phyloP scores from a whole-genome alignment of 768 basidiomycete genomes.

The Ephemerocybe angulata region DNA sequence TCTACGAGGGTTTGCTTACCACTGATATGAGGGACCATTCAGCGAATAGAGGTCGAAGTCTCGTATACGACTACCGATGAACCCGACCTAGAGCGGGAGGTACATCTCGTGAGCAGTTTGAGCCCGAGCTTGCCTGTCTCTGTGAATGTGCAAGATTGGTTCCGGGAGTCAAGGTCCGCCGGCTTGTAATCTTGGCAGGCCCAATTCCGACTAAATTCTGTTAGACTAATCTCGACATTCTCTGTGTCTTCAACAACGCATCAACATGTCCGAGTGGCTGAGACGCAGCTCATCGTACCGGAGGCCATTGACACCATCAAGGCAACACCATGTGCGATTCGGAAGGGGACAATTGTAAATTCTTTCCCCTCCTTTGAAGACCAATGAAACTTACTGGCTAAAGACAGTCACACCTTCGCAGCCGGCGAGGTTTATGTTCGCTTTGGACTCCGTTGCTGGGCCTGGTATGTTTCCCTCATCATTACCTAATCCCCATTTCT shows the following conservation, averaged over 20 bases:
- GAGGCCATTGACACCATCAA: constrained; percentile 45
- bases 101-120: constrained; percentile 54
- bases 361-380: neutral
- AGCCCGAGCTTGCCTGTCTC: constrained; percentile 76
- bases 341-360: constrained; percentile 32
- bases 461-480: constrained; percentile 42
- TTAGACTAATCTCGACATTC: constrained; percentile 91
- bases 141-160: constrained; percentile 96
- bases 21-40: constrained; percentile 4
- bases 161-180: constrained; percentile 84
- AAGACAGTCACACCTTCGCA: constrained; percentile 76
- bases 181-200: neutral
- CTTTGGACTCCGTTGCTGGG: constrained; percentile 60
- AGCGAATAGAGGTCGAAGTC: constrained; percentile 69
- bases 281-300: constrained; percentile 50
- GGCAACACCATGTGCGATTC: constrained; percentile 38
- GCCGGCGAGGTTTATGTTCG: constrained; percentile 78
- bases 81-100: constrained; percentile 47
- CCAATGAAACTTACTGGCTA: neutral
- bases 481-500: constrained; percentile 3
- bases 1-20: neutral
- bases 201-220: neutral
- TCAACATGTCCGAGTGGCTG: constrained; percentile 73
- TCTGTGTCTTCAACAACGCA: constrained; percentile 79
- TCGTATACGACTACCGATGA: constrained; percentile 63